These are phyloP conservation scores for Verticillium dahliae DNA, from an alignment of 2,329 filamentous ascomycete genomes.

Conservation along the genomic window DNA sequence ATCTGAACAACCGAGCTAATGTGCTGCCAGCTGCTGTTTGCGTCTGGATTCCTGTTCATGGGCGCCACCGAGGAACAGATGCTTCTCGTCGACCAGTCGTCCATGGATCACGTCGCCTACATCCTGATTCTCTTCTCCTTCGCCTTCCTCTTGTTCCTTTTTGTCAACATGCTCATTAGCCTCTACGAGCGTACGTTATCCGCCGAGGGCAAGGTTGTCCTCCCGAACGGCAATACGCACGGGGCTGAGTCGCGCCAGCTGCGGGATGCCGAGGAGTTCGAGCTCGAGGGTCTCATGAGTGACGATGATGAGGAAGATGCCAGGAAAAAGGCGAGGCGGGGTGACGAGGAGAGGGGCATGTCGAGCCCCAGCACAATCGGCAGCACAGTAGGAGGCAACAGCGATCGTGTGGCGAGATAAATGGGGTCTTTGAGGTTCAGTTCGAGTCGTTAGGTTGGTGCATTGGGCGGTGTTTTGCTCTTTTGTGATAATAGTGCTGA, in stretches of 20 bases:
- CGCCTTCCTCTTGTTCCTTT: slow-evolving; percentile 85
- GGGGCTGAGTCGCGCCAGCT: slow-evolving; percentile 34
- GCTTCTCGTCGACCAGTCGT: slow-evolving; percentile 63
- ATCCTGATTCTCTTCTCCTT: slow-evolving; percentile 87
- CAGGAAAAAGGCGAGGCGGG: slow-evolving; percentile 14
- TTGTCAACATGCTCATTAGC: slow-evolving; percentile 77
- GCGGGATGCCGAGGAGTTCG: slow-evolving; percentile 84
- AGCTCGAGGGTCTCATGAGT: slow-evolving; percentile 82
- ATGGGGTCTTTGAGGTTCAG: neutral
- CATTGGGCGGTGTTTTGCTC: neutral
- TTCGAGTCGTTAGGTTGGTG: neutral
- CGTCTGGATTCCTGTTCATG: slow-evolving; percentile 95
- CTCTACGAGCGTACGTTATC: slow-evolving; percentile 65
- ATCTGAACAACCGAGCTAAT: slow-evolving; percentile 12
- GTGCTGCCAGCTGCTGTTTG: slow-evolving; percentile 66
- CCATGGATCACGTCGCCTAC: slow-evolving; percentile 85
- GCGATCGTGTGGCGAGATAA: slow-evolving; percentile 22
- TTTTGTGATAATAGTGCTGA: neutral
- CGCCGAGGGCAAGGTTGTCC: slow-evolving; percentile 27
- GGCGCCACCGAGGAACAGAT: slow-evolving; percentile 96
- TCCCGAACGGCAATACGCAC: slow-evolving; percentile 20
- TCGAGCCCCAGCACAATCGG: neutral
- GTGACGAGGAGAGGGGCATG: slow-evolving; percentile 26
- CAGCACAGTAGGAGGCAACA: slow-evolving; percentile 41
- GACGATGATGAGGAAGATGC: slow-evolving; percentile 68